These are phyloP conservation scores for Vitis hybrid DNA, from an alignment of 177 flowering plant genomes.

Conservation along the genomic window DNA sequence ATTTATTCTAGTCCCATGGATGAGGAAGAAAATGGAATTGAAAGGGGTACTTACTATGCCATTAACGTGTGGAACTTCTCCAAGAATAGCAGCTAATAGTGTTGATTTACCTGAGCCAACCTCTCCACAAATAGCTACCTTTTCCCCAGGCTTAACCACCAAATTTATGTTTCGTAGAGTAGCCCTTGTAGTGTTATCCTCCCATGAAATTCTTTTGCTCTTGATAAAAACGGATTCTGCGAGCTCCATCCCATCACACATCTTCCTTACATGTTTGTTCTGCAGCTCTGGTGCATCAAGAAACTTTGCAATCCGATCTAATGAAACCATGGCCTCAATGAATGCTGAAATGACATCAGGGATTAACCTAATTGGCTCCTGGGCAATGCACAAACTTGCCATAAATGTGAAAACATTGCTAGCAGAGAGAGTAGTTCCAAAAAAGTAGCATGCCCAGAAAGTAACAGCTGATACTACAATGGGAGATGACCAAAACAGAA, in stretches of 20 bases:
- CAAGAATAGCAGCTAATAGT: constrained; percentile 66
- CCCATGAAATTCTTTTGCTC: constrained; percentile 54
- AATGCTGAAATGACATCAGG: constrained; percentile 49
- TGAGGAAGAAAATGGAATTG: neutral
- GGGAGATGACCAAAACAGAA: constrained; percentile 62
- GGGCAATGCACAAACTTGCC: constrained; percentile 54
- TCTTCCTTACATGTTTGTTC: constrained; percentile 16
- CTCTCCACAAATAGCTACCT: constrained; percentile 72
- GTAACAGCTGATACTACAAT: constrained; percentile 49
- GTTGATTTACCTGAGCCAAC: constrained; percentile 82
- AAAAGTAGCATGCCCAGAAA: constrained; percentile 51
- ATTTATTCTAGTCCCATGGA: too few relatives aligned
- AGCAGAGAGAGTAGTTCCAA: constrained; percentile 46
- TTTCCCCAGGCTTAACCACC: constrained; percentile 40
- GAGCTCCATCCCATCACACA: neutral
- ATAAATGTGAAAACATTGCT: constrained; percentile 61
- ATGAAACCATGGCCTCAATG: constrained; percentile 65
- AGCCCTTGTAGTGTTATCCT: constrained; percentile 29
- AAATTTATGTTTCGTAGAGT: constrained; percentile 47
- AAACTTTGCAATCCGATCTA: constrained; percentile 45
- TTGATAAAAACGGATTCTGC: constrained; percentile 26
- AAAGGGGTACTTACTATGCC: constrained; percentile 47
- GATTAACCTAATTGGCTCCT: constrained; percentile 51
- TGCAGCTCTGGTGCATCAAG: constrained; percentile 58
- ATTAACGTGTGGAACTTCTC: constrained; percentile 51